Base-by-base conservation (phyloP, 75 land plant species). In the Pinus taeda region DNA sequence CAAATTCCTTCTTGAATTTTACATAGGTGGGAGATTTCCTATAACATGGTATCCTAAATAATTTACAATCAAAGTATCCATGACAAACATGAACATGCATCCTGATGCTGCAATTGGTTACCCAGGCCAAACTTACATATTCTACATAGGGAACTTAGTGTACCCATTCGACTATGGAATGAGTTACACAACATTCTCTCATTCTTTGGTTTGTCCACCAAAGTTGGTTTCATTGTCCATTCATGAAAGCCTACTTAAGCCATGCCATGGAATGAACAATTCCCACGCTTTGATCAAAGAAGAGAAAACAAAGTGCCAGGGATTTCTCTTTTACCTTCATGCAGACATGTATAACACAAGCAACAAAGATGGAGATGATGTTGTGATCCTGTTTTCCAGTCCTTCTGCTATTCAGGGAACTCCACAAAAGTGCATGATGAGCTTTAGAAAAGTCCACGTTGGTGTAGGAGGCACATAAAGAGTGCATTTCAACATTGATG, bases 81-180 rank as follows among this genome's bases (percentile, higher is more conserved):
- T 96, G 99, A 87, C 94, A 69, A 80, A 96, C 85, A 95, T 94
- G 99, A 87, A 81, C 26, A 26, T 96, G 99, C 81, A 95, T 61
- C 90, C 99, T 11, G 78, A 94, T 59, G 81, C 90, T 53, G 49
- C 84, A 14, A 83, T 86, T 17, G 97, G 93, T 4, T 96, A 90
- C 81, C 99, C 99, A n/a, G 98, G 98, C 4, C 77, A 98, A 21
- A 92, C 91, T 3, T 96, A 96, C 80, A 83, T 98, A 22, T 96
- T 96, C 83, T 95, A 95, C 87, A 93, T 83, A 15, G 95, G 94
- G 3, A 76, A 80, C 21, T 74, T 82, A 0, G 76, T 97, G 36
- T 97, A 79, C 64, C 15, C 58, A 24, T 97, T 97, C 77, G 99
- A 98, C 11, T 77, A 93, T 81, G 99, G 99, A 29, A 75, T 95